Percentiles rank a stretch among this genome's conserved stretches.
phyloP scores from a whole-genome alignment of 2,329 filamentous ascomycete genomes.

The Epichloe elymi region DNA sequence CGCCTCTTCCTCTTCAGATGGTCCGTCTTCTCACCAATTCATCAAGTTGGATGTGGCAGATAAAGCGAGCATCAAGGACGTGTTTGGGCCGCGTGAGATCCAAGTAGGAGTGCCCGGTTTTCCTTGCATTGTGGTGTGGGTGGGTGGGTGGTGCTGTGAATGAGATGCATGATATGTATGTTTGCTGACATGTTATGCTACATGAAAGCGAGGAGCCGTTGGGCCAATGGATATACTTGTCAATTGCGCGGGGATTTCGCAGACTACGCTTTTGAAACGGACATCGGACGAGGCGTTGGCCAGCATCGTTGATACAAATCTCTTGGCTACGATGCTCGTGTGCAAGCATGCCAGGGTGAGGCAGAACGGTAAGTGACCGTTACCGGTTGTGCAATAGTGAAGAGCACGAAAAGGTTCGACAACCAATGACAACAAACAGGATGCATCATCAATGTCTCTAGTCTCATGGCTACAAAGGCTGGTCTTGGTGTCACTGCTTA shows the following conservation, averaged over 20 bases:
- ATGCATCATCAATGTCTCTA: constrained; percentile 73
- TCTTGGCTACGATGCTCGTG: constrained; percentile 50
- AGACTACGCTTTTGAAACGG: constrained; percentile 48
- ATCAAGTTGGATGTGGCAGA: constrained; percentile 21
- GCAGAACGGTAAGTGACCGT: constrained; percentile 15
- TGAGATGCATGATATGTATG: too few relatives aligned
- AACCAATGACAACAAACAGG: constrained; percentile 19
- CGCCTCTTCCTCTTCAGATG: neutral
- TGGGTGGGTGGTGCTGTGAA: neutral
- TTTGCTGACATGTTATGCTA: neutral
- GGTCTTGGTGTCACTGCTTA: constrained; percentile 61
- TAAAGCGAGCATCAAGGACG: constrained; percentile 15
- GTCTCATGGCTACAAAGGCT: constrained; percentile 56
- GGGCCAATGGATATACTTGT: constrained; percentile 47
- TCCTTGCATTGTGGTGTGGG: neutral
- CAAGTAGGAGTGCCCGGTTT: neutral
- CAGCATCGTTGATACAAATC: constrained; percentile 54
- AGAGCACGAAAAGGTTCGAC: neutral
- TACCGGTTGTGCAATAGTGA: too few relatives aligned
- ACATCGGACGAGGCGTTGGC: constrained; percentile 38
- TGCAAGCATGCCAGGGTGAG: constrained; percentile 35
- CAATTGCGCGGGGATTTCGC: constrained; percentile 66
- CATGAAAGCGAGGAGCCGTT: constrained; percentile 8
- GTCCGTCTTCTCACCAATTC: constrained; percentile 19
- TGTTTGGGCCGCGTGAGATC: constrained; percentile 11